Base-by-base conservation (phyloP, 2,329 filamentous ascomycete genomes). In the Xylaria hypoxylon region DNA sequence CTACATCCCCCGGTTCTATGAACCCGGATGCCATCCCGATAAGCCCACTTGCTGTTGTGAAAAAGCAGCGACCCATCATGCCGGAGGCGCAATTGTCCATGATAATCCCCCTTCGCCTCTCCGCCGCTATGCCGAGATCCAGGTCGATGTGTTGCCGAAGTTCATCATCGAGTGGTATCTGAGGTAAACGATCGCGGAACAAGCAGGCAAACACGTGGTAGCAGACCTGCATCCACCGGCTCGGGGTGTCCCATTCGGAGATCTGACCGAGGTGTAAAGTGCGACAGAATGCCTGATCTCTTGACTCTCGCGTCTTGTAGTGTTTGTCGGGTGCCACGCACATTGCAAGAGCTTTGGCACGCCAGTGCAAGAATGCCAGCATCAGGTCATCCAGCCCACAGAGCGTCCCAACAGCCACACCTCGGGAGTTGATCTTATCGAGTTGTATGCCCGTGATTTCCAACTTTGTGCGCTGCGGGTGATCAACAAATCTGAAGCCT, bases 1-100 rank as follows among this genome's bases (percentile, higher is more conserved):
- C 22, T 26, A 24, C 44, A 26, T 47, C 44, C 5, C 44, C 44
- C 8, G 44, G 7, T 26, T 47, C 44, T 6, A 47, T 26, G 13
- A 47, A 24, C 8, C 44, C 44, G 2, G 44, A 47, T 26, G 44
- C 44, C 22, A 47, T 11, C 13, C 44, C 44, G 22, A 47, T 26
- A 13, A 47, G 11, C 11, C 44, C 44, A 47, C 22, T 15, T 24
- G 11, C 10, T 47, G 44, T 47, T 26, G 44, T 26, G 44, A 47
- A 47, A 22, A 47, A 47, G 44, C 44, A 47, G 44, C 44, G 44
- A 15, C 44, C 44, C 44, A 47, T 47, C 44, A 47, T 47, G 10
- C 19, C 19, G 10, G 44, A 47, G 10, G 19, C 22, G 22, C 44
- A 47, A 26, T 26, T 47, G 8, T 47, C 42, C 44, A 47, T 47